phyloP scores from a whole-genome alignment of 2,329 filamentous ascomycete species.

The Alternaria conjuncta region DNA sequence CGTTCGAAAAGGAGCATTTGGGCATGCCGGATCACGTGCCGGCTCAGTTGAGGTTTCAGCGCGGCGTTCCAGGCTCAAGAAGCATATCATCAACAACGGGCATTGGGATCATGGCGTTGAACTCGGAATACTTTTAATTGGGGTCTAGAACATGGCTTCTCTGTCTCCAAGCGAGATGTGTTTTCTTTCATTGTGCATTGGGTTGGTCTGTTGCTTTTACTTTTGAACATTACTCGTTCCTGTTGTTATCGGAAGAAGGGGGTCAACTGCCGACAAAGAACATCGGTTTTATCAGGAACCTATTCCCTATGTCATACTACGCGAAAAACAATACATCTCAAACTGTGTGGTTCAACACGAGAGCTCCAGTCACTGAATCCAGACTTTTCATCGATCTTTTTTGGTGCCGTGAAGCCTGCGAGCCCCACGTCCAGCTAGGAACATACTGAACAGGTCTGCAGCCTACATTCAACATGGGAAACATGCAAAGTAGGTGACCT shows the following conservation, averaged over 20 bases:
- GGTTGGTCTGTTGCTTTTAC: neutral
- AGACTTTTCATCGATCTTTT: neutral
- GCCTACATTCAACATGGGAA: no score
- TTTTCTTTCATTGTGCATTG: neutral
- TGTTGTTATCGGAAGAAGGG: neutral
- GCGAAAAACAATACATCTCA: neutral
- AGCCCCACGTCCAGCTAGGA: no score
- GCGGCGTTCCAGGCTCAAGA: conserved; percentile 4
- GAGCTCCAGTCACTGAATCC: neutral
- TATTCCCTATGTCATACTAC: neutral
- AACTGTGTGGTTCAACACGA: neutral
- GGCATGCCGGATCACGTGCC: neutral
- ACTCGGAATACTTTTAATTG: neutral
- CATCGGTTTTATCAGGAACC: neutral
- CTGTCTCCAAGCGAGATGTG: neutral
- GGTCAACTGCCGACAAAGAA: neutral
- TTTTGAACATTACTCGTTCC: neutral
- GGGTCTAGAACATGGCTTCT: neutral
- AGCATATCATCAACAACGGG: neutral
- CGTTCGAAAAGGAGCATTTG: neutral
- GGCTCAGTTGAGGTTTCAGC: neutral
- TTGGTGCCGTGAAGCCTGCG: neutral
- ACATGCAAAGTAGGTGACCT: no score
- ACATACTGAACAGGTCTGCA: no score
- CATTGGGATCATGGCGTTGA: conserved; percentile 5